Evolutionary conservation across 306 rosid species (phyloP), one percentile per base, ranked within the genome.

Genomic region (Cucurbita maxima): DNA sequence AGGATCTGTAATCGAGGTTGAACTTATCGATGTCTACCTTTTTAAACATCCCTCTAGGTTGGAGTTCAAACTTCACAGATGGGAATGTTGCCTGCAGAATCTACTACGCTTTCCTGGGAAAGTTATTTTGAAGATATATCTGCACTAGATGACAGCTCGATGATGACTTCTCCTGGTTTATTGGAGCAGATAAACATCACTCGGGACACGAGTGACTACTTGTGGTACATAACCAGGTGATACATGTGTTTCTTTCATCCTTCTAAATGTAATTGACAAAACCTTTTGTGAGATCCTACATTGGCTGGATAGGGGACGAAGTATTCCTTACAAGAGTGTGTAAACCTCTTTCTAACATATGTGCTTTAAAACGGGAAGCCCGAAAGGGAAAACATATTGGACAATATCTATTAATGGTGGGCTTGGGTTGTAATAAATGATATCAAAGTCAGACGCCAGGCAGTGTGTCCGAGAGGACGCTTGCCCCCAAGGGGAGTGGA

Each of bases 31-130:
- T 41, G 0, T 1, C 51, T 36, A 53, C 19, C 16, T 51, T 71
- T 71, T 58, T 6, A 51, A 10, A 41, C 50, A 52, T 52, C 10
- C 76, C 44, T 18, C 37, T 77, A 94, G 98, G 92, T 94, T 73
- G 98, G 98, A 82, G 98, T 86, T 84, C 97, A 94, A 85, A 94
- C 96, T 64, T 86, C 98, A 69, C 86, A 87, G 59, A 85, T 94
- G 97, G 85, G 85, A 81, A 94, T 94, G 98, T 58, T 86, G 83
- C 95, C 96, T 9, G 83, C 90, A 80, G 86, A 79, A 78, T 70
- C 83, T 73, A 79, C 70, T 16, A 77, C 83, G 79, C 75, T 87
- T 70, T 86, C 90, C 56, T 94, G 98, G 98, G 96, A 87, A 80
- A 90, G 90, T 75, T 87, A 81, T 53, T 80, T 89, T 61, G 98